Conservation (phyloP, 2,329 filamentous ascomycete species). For the Raffaelea arxii region DNA sequence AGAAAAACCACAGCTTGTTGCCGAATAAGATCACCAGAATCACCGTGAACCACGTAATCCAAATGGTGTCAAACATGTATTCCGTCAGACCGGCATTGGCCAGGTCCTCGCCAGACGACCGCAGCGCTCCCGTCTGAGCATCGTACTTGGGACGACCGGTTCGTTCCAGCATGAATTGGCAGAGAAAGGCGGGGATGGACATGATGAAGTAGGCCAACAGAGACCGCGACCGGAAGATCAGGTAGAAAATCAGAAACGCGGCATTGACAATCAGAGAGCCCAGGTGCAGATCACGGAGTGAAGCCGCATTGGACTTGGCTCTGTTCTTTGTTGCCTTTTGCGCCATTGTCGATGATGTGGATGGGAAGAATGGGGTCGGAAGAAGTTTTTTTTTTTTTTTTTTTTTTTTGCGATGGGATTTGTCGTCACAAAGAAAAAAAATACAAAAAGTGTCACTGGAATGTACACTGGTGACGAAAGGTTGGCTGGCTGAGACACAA, state of each 20-base stretch:
- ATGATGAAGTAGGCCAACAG: conserved; percentile 61
- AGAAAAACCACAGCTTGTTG: conserved; percentile 59
- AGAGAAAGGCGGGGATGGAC: conserved; percentile 63
- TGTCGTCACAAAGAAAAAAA: too few relatives aligned
- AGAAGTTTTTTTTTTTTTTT: neutral
- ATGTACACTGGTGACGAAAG: neutral
- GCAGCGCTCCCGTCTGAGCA: conserved; percentile 54
- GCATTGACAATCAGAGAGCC: conserved; percentile 62
- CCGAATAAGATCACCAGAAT: conserved; percentile 67
- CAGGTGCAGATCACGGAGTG: conserved; percentile 74
- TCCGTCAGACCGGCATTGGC: conserved; percentile 82
- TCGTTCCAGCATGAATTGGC: conserved; percentile 78
- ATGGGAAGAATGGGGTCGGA: neutral
- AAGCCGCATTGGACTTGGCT: conserved; percentile 68
- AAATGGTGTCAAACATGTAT: conserved; percentile 95
- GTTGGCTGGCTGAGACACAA: neutral
- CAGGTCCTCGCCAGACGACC: conserved; percentile 76
- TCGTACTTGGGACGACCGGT: conserved; percentile 71
- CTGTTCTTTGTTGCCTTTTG: conserved; percentile 55
- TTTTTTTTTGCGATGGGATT: too few relatives aligned
- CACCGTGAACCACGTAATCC: conserved; percentile 81
- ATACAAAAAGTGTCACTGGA: neutral
- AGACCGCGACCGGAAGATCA: conserved; percentile 55
- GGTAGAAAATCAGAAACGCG: conserved; percentile 64
- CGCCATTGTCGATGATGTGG: conserved; percentile 33